A percentile compares a stretch with the other conserved stretches of the same genome.
Evolutionary conservation across 257 asterid genomes (phyloP).

Genomic region (Solanum acaule): DNA sequence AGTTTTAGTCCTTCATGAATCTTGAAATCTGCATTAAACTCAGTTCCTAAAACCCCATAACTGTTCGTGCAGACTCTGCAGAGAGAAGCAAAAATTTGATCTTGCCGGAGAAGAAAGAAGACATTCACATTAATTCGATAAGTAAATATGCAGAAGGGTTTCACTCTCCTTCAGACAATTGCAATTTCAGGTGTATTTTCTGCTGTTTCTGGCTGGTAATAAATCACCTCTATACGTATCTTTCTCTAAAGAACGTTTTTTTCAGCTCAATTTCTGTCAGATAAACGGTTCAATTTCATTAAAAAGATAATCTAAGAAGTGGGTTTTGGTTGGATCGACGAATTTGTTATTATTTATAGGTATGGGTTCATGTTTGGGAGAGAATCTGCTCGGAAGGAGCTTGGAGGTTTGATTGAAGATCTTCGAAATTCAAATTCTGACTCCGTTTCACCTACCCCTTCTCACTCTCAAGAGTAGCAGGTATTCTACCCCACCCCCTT

Average conservation of each 20-base stretch:
- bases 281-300: background rate
- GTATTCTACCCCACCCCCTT: background rate
- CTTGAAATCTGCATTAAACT: background rate
- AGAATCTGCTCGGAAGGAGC: constrained; percentile 84
- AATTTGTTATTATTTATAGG: constrained; percentile 24
- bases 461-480: constrained; percentile 21
- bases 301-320: background rate
- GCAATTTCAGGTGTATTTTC: constrained; percentile 82
- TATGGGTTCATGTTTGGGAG: constrained; percentile 91
- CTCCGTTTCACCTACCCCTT: constrained; percentile 16
- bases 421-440: constrained; percentile 53
- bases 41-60: background rate
- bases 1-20: background rate
- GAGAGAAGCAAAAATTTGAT: background rate
- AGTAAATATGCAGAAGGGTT: constrained; percentile 41
- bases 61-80: background rate
- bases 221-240: background rate
- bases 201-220: constrained; percentile 74
- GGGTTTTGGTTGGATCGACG: background rate
- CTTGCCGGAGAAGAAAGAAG: background rate
- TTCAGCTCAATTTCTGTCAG: background rate
- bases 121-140: background rate
- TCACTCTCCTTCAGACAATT: constrained; percentile 65
- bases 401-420: constrained; percentile 53
- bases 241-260: background rate